phyloP scores from a whole-genome alignment of 2,329 filamentous ascomycete genomes.

The Calonectria pseudoturangicola region DNA sequence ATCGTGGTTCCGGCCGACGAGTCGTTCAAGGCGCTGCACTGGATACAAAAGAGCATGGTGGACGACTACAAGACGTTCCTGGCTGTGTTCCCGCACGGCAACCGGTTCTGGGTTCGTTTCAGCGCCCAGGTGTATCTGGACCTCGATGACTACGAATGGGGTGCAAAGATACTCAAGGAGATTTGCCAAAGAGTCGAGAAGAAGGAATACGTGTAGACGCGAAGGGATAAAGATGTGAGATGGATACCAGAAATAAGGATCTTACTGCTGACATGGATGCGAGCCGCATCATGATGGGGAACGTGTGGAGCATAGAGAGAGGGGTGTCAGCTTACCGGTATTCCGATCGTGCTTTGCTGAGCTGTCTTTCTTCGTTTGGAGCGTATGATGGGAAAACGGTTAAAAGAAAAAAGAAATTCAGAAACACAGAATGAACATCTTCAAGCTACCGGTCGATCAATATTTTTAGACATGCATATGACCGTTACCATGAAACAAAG shows the following conservation, averaged over 20 bases:
- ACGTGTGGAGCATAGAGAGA: background rate
- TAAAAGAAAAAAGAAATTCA: background rate
- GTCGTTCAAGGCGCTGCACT: constrained; percentile 67
- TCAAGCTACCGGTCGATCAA: background rate
- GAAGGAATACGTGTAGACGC: constrained; percentile 56
- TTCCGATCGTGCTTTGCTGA: background rate
- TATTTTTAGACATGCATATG: background rate
- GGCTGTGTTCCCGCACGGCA: constrained; percentile 76
- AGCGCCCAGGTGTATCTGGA: constrained; percentile 92
- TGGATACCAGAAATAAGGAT: background rate
- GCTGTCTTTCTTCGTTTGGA: background rate
- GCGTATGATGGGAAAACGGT: background rate
- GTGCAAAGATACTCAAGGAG: constrained; percentile 74
- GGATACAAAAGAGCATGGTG: constrained; percentile 73
- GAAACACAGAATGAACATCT: background rate
- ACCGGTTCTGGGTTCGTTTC: constrained; percentile 81
- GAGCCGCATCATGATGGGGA: constrained; percentile 3
- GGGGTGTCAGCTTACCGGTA: background rate
- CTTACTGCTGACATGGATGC: constrained; percentile 18
- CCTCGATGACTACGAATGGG: constrained; percentile 84
- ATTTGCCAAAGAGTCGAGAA: constrained; percentile 64
- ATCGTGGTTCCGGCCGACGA: constrained; percentile 58
- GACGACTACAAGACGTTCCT: constrained; percentile 83
- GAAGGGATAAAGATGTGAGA: background rate
- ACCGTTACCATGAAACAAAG: background rate